Evolutionary conservation across 202 grass and related monocot species (phyloP), one percentile per base, ranked within the genome.

Genomic region (Carex arenaria): DNA sequence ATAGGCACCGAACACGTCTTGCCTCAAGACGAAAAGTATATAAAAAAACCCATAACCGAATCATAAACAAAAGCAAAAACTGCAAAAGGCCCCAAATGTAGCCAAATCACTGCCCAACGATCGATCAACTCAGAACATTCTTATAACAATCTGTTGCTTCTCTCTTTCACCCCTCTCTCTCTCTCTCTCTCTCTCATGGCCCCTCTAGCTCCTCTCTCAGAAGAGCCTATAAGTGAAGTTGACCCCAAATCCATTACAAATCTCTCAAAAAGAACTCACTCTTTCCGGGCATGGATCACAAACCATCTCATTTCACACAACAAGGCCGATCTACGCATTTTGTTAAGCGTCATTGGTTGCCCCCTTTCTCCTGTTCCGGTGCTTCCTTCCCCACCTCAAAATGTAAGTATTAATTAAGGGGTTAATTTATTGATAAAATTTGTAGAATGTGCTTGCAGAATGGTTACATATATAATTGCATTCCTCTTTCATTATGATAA

Each of bases 331-430:
- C 82, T 90, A 75, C 82, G 88, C 17, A 91, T 96, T 32, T 89
- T 99, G 65, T 90, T 99, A 64, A 96, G 93, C 82, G 96, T 99
- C 60, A 85, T 99, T 76, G 93, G 89, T 5, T 99, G 93, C 90
- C 96, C 93, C 7, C 93, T 99, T 87, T 99, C 96, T 85, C 96
- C 96, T 19, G 88, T 99, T n/a, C 88, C 96, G 10, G 34, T 99
- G 61, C 85, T 89, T 81, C 89, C 93, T 0, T 92, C 84, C 18
- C 89, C 90, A 20, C 91, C 90, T 19, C 86, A 38, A 68, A 77
- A 94, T 80, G 93, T 94, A 87, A 75, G 88, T 77, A 1, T 4
- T 17, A 12, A 11, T 2, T 53, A 54, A 53, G 19, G 64, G 15
- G 4, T 52, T 40, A 40, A 40, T 40, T 59, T 18, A 18, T 59